Percentiles rank a stretch among this genome's conserved stretches.
Conservation (phyloP, 495 filamentous ascomycete species). For the Niebla homalea region DNA sequence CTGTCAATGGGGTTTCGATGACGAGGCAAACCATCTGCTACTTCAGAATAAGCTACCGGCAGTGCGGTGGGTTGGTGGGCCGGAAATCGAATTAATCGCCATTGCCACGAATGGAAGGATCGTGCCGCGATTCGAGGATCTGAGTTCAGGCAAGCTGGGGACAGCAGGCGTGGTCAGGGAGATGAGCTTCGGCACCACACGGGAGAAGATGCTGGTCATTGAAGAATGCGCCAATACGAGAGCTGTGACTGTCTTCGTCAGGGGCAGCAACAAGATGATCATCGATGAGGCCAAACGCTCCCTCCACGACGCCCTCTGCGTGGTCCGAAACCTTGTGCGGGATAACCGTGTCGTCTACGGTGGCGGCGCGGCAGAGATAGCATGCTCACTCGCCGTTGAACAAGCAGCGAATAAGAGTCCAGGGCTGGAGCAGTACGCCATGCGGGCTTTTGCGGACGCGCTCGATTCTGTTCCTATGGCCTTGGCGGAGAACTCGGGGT, state of each 20-base stretch:
- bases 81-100: constrained; percentile 95
- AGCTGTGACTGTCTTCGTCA: constrained; percentile 88
- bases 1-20: constrained; percentile 99
- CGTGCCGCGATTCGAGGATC: constrained; percentile 91
- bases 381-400: constrained; percentile 90
- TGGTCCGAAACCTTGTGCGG: constrained; percentile 87
- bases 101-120: constrained; percentile 97
- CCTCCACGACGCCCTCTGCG: constrained; percentile 92
- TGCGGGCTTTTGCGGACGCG: constrained; percentile 94
- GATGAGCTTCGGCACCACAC: constrained; percentile 91
- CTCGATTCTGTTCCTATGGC: constrained; percentile 94
- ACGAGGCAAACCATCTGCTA: constrained; percentile 94
- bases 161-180: constrained; percentile 81
- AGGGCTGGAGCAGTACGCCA: constrained; percentile 94
- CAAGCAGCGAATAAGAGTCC: constrained; percentile 91
- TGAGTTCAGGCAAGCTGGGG: constrained; percentile 81
- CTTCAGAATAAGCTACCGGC: constrained; percentile 92
- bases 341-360: constrained; percentile 99
- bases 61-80: constrained; percentile 94
- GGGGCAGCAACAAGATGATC: constrained; percentile 99
- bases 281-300: constrained; percentile 98
- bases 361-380: constrained; percentile 93
- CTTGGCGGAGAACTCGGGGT: constrained; percentile 88
- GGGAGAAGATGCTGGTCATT: constrained; percentile 99
- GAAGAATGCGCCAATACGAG: constrained; percentile 97